phyloP scores from a whole-genome alignment of 352 stramenopile species.

The Pythium biforme region DNA sequence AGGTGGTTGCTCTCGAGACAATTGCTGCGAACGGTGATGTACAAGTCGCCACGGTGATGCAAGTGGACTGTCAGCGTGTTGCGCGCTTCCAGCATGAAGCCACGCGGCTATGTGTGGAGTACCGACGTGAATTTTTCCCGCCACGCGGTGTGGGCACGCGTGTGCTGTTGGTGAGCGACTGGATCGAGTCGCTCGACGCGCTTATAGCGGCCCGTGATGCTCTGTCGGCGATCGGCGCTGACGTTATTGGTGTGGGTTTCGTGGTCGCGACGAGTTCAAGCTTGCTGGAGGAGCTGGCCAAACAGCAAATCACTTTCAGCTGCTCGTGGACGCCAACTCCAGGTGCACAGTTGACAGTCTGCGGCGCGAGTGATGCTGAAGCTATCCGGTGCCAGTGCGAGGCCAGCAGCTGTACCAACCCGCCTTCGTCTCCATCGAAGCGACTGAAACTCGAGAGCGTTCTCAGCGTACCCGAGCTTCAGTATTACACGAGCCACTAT shows the following conservation, averaged over 20 bases:
- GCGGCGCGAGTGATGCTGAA: not conserved
- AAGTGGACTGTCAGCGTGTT: slow-evolving; percentile 8
- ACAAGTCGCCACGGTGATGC: not conserved
- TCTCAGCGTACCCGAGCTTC: slow-evolving; percentile 1
- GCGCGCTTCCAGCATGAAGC: not conserved
- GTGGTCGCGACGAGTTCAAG: slow-evolving; percentile 41
- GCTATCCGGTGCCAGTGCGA: slow-evolving; percentile 16
- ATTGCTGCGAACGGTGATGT: not conserved
- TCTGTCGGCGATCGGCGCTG: slow-evolving; percentile 33
- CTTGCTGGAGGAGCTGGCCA: slow-evolving; percentile 39
- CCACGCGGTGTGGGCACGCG: slow-evolving; percentile 1
- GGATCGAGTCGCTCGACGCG: slow-evolving; percentile 44
- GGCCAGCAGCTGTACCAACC: not conserved
- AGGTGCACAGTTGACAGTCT: slow-evolving; percentile 32
- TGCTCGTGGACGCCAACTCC: slow-evolving; percentile 49
- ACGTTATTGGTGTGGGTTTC: slow-evolving; percentile 50
- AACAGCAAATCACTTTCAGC: slow-evolving; percentile 37
- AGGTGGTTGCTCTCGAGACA: not conserved
- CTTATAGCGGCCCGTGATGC: slow-evolving; percentile 46
- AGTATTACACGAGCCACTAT: slow-evolving; percentile 56
- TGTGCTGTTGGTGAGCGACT: slow-evolving; percentile 43
- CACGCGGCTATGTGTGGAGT: slow-evolving; percentile 15
- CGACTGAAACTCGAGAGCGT: not conserved
- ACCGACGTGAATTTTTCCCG: slow-evolving; percentile 7
- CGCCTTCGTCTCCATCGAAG: not conserved